Evolutionary conservation across 108 stramenopile genomes (phyloP).

Genomic region (Fistulifera solaris): DNA sequence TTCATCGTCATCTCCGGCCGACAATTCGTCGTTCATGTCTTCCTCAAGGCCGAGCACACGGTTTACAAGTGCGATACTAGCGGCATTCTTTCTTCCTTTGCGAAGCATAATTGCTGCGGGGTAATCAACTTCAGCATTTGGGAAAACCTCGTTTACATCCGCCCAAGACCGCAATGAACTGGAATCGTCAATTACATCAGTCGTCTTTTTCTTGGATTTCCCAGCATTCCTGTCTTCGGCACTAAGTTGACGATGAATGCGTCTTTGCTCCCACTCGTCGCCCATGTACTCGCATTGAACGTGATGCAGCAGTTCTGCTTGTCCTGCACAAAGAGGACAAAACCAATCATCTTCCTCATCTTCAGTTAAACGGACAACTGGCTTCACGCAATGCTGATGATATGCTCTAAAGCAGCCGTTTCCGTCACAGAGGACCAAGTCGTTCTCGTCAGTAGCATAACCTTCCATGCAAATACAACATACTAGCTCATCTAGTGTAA

Average conservation of each 20-base stretch:
- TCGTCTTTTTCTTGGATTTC: constrained; percentile 11
- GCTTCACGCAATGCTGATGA: constrained; percentile 73
- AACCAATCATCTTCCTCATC: constrained; percentile 67
- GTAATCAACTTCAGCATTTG: constrained; percentile 52
- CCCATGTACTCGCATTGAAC: constrained; percentile 50
- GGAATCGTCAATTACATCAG: constrained; percentile 11
- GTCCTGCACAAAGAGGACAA: constrained; percentile 56
- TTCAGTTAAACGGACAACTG: constrained; percentile 37
- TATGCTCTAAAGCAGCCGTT: constrained; percentile 65
- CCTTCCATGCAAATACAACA: constrained; percentile 61
- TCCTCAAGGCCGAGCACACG: constrained; percentile 5
- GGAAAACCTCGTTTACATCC: constrained; percentile 61
- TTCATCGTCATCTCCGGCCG: constrained; percentile 20
- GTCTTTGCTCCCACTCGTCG: constrained; percentile 35
- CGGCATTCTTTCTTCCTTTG: constrained; percentile 41
- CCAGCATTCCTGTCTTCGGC: not conserved
- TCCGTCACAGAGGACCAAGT: constrained; percentile 37
- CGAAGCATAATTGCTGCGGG: constrained; percentile 36
- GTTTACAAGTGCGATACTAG: constrained; percentile 30
- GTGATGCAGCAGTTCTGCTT: constrained; percentile 32
- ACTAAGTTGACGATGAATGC: not conserved
- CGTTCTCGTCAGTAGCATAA: constrained; percentile 40
- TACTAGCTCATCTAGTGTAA: constrained; percentile 57
- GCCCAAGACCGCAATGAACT: constrained; percentile 44
- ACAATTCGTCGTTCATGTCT: constrained; percentile 11